phyloP scores from a whole-genome alignment of 768 basidiomycete species.

The Russula vinacea region DNA sequence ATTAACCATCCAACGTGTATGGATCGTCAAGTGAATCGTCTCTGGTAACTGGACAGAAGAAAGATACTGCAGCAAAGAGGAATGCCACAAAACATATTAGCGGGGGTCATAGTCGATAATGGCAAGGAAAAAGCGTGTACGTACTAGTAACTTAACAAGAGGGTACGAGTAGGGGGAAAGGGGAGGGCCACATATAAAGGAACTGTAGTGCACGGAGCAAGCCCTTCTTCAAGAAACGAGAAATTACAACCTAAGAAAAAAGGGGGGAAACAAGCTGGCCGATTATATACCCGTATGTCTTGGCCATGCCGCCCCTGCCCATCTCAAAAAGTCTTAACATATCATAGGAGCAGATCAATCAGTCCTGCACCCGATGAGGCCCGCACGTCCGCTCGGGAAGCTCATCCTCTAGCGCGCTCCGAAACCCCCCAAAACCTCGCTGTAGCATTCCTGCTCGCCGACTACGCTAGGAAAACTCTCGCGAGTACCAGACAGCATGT shows the following conservation, averaged over 20 bases:
- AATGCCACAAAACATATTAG: not conserved
- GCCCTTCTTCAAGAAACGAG: slow-evolving; percentile 13
- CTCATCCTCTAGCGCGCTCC: slow-evolving; percentile 30
- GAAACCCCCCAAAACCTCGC: slow-evolving; percentile 2
- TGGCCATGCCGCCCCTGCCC: not conserved
- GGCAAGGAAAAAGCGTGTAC: not conserved
- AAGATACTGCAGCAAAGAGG: not conserved
- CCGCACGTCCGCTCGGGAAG: slow-evolving; percentile 23
- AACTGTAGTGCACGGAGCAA: not conserved
- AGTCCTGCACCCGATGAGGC: slow-evolving; percentile 16
- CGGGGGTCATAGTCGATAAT: not conserved
- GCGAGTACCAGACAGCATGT: not conserved
- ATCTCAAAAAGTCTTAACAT: not conserved
- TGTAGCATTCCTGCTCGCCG: slow-evolving; percentile 1
- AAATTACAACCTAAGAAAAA: not conserved
- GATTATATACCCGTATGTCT: not conserved
- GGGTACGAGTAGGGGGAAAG: not conserved
- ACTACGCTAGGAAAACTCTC: slow-evolving; percentile 13
- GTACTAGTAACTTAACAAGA: slow-evolving; percentile 17
- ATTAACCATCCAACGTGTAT: slow-evolving; percentile 6
- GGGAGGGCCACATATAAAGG: not conserved
- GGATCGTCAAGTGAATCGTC: slow-evolving; percentile 1
- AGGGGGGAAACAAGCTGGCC: not conserved
- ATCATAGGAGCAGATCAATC: not conserved
- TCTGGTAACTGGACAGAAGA: not conserved